phyloP scores from a whole-genome alignment of 2,329 filamentous ascomycete species.

The Pseudogymnoascus sp. region DNA sequence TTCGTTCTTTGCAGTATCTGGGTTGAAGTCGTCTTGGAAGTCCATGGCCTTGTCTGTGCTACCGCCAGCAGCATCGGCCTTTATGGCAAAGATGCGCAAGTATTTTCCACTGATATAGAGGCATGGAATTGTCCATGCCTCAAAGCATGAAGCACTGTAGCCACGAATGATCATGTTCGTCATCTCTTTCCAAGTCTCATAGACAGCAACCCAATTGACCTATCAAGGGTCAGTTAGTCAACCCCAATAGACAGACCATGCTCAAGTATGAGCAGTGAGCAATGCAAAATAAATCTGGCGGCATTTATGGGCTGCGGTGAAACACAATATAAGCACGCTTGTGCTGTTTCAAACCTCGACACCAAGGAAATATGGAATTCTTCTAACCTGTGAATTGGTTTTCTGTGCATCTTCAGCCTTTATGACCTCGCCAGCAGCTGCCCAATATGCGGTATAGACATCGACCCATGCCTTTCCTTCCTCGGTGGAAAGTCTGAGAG shows the following conservation, averaged over 20 bases:
- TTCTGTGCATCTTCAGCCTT: slow-evolving; percentile 47
- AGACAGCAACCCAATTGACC: slow-evolving; percentile 62
- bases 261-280: not conserved
- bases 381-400: slow-evolving; percentile 22
- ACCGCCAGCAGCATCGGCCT: slow-evolving; percentile 64
- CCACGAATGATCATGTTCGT: slow-evolving; percentile 69
- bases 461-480: slow-evolving; percentile 80
- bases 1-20: slow-evolving; percentile 67
- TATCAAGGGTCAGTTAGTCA: not conserved
- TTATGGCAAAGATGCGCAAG: slow-evolving; percentile 79
- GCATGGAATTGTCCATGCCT: slow-evolving; percentile 87
- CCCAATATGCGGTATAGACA: slow-evolving; percentile 78
- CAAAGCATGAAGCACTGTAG: slow-evolving; percentile 67
- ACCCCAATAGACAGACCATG: no score
- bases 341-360: not conserved
- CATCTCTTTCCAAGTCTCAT: slow-evolving; percentile 82
- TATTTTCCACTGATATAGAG: slow-evolving; percentile 84
- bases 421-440: slow-evolving; percentile 65
- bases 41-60: slow-evolving; percentile 36
- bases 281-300: not conserved
- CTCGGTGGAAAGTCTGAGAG: slow-evolving; percentile 30
- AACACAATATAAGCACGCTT: not conserved
- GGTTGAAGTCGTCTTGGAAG: slow-evolving; percentile 76
- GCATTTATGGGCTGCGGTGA: not conserved
- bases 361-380: not conserved